Evolutionary conservation across 1,284 basidiomycete genomes (phyloP).

Genomic region (Cutaneotrichosporon dermatis): DNA sequence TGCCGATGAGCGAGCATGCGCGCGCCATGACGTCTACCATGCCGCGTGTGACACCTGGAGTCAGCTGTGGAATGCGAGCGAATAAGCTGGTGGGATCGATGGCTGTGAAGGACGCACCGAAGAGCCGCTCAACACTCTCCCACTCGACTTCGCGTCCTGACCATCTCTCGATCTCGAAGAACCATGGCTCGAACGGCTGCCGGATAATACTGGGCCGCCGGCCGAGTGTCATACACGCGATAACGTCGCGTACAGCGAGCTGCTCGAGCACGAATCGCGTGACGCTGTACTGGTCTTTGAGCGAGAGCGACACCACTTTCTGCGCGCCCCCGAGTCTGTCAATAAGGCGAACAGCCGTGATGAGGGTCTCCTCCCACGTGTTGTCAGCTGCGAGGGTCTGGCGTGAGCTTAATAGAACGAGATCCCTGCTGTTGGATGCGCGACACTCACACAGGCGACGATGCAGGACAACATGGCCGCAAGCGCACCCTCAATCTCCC

Average conservation of each 20-base stretch:
- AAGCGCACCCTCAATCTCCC: slow-evolving; percentile 35
- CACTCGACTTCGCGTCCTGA: slow-evolving; percentile 36
- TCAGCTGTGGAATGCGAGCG: neutral
- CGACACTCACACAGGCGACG: slow-evolving; percentile 37
- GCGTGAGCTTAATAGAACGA: neutral
- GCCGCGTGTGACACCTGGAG: slow-evolving; percentile 33
- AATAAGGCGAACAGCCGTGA: slow-evolving; percentile 32
- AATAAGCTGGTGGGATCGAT: too few relatives aligned
- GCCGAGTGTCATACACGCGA: slow-evolving; percentile 45
- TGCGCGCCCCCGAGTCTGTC: slow-evolving; percentile 39
- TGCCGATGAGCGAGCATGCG: slow-evolving; percentile 31
- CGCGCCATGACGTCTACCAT: slow-evolving; percentile 44
- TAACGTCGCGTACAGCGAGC: slow-evolving; percentile 42
- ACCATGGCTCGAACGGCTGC: slow-evolving; percentile 41
- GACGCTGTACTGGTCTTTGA: slow-evolving; percentile 27
- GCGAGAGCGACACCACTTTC: slow-evolving; percentile 29
- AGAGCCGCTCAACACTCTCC: slow-evolving; percentile 43
- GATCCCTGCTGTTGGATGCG: neutral
- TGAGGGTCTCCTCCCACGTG: slow-evolving; percentile 42
- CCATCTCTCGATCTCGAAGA: slow-evolving; percentile 43
- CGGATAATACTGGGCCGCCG: slow-evolving; percentile 36
- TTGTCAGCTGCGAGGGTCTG: slow-evolving; percentile 41
- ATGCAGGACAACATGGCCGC: slow-evolving; percentile 37
- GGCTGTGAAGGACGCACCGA: slow-evolving; percentile 23
- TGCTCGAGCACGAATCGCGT: slow-evolving; percentile 45